Evolutionary conservation across 352 stramenopile genomes (phyloP).

Genomic region (Phytophthora meadii): DNA sequence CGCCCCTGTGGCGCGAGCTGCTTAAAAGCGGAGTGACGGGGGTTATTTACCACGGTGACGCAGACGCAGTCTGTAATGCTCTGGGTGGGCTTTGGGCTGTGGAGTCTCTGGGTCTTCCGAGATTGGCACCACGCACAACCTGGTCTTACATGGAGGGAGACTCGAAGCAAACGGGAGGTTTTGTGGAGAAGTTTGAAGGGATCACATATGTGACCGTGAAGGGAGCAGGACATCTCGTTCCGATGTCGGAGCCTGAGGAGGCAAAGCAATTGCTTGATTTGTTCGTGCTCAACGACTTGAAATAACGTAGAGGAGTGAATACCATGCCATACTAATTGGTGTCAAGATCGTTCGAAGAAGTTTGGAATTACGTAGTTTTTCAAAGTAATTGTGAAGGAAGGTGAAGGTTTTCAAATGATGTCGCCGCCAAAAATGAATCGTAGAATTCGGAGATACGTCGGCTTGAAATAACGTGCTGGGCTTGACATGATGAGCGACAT

Average conservation of each 20-base stretch:
- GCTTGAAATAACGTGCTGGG: constrained; percentile 84
- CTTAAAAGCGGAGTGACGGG: constrained; percentile 51
- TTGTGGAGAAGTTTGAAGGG: constrained; percentile 83
- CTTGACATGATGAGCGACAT: constrained; percentile 88
- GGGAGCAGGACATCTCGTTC: constrained; percentile 91
- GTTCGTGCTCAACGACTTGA: constrained; percentile 63
- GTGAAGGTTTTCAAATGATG: constrained; percentile 57
- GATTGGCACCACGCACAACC: constrained; percentile 40
- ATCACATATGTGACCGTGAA: constrained; percentile 92
- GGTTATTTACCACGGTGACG: constrained; percentile 82
- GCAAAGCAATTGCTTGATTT: constrained; percentile 77
- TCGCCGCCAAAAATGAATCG: constrained; percentile 85
- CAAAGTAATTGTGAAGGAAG: not conserved
- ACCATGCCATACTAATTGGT: constrained; percentile 2
- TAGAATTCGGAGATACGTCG: constrained; percentile 82
- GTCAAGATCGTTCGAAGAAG: not conserved
- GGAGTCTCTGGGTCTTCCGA: constrained; percentile 63
- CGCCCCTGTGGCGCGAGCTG: constrained; percentile 63
- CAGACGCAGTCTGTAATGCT: constrained; percentile 75
- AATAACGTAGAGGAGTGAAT: constrained; percentile 22
- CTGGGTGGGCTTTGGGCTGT: constrained; percentile 74
- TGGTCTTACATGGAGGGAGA: constrained; percentile 52
- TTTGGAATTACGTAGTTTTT: too few relatives aligned
- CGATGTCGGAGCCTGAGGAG: constrained; percentile 76
- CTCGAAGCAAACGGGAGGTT: constrained; percentile 80